Evolutionary conservation across 2,329 filamentous ascomycete genomes (phyloP).

Genomic region (Pezicula carpinea): DNA sequence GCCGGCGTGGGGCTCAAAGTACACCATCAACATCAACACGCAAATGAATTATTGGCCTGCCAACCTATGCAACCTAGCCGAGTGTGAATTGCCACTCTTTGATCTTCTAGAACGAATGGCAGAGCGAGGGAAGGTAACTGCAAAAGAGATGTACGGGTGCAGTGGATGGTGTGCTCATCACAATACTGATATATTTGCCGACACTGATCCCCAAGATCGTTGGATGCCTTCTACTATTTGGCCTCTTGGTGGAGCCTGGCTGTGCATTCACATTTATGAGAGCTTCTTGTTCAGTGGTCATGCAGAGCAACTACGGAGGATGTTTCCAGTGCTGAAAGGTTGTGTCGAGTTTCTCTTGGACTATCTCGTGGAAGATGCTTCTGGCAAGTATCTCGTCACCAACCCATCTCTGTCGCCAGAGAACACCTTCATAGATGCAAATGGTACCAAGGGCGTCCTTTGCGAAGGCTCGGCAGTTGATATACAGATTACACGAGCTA

Average conservation of each 20-base stretch:
- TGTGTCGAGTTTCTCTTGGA: slow-evolving; percentile 30
- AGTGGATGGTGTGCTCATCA: slow-evolving; percentile 28
- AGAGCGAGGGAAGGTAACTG: slow-evolving; percentile 27
- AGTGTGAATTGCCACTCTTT: slow-evolving; percentile 36
- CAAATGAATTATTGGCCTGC: slow-evolving; percentile 50
- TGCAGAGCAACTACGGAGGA: slow-evolving; percentile 22
- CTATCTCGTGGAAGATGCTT: slow-evolving; percentile 27
- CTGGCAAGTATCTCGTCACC: slow-evolving; percentile 28
- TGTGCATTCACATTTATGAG: neutral
- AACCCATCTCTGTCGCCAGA: slow-evolving; percentile 35
- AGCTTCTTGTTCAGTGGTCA: slow-evolving; percentile 17
- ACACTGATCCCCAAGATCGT: slow-evolving; percentile 28
- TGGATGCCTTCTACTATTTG: slow-evolving; percentile 27
- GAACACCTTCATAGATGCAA: slow-evolving; percentile 26
- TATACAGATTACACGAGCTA: slow-evolving; percentile 36
- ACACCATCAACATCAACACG: slow-evolving; percentile 47
- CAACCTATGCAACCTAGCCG: slow-evolving; percentile 26
- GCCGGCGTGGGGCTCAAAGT: slow-evolving; percentile 43
- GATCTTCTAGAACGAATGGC: slow-evolving; percentile 33
- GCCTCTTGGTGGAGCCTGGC: slow-evolving; percentile 6
- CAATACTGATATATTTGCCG: slow-evolving; percentile 31
- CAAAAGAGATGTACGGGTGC: slow-evolving; percentile 25
- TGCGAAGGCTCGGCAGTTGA: slow-evolving; percentile 44
- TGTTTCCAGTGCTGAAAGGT: slow-evolving; percentile 27
- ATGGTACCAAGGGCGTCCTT: slow-evolving; percentile 25